Conservation (phyloP, 2,329 filamentous ascomycete genomes). For the Hypoxylon sp. region DNA sequence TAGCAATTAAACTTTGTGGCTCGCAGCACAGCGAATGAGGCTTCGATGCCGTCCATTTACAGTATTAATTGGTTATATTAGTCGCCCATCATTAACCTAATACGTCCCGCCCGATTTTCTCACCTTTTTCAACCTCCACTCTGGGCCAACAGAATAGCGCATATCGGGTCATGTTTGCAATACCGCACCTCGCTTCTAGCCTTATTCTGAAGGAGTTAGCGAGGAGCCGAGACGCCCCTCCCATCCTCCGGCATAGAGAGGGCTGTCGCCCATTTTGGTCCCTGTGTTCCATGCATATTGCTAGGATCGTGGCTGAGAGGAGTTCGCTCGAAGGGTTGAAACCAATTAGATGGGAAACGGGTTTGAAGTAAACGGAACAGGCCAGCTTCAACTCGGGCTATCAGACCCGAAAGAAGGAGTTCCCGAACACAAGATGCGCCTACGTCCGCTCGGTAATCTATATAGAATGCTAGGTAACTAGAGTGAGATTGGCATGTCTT, state of each 20-base stretch:
- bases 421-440: slow-evolving; percentile 3
- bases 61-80: slow-evolving; percentile 27
- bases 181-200: slow-evolving; percentile 7
- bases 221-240: not conserved
- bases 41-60: slow-evolving; percentile 15
- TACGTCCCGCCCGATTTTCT: not conserved
- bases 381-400: not conserved
- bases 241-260: slow-evolving; percentile 5
- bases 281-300: slow-evolving; percentile 5
- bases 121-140: slow-evolving; percentile 17
- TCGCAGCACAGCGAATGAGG: slow-evolving; percentile 32
- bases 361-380: slow-evolving; percentile 23
- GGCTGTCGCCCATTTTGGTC: not conserved
- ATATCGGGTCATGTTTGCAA: slow-evolving; percentile 3
- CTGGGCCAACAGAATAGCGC: slow-evolving; percentile 6
- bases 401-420: slow-evolving; percentile 8
- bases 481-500: slow-evolving; percentile 31
- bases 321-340: slow-evolving; percentile 20
- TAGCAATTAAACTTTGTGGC: slow-evolving; percentile 29
- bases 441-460: slow-evolving; percentile 5
- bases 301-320: slow-evolving; percentile 34
- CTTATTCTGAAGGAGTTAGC: slow-evolving; percentile 18
- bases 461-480: slow-evolving; percentile 5
- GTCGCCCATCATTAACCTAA: slow-evolving; percentile 19
- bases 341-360: slow-evolving; percentile 12